phyloP scores from a whole-genome alignment of 345 rosid genomes.

The Sonneratia caseolaris region DNA sequence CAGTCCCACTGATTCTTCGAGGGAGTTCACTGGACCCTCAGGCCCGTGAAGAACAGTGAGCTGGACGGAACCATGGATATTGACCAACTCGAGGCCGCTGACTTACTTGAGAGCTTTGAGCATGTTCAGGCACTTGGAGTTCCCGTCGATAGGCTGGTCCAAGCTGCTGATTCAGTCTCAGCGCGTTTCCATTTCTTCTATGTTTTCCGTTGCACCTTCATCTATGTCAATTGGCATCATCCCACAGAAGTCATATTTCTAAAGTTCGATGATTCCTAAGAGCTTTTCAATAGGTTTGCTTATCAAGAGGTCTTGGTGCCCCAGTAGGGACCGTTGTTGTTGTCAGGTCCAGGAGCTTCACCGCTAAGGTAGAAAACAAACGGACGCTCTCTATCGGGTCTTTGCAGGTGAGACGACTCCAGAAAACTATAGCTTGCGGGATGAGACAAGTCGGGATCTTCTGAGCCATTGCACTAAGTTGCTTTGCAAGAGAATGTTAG shows the following conservation, averaged over 20 bases:
- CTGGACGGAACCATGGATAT: conserved; percentile 75
- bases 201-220: neutral
- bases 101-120: conserved; percentile 2
- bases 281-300: no score
- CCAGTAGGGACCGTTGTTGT: no score
- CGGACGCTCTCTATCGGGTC: no score
- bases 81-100: conserved; percentile 55
- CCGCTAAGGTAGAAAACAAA: no score
- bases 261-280: no score
- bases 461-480: conserved; percentile 68
- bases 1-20: conserved; percentile 15
- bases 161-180: conserved; percentile 85
- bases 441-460: conserved; percentile 85
- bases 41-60: conserved; percentile 57
- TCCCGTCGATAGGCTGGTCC: conserved; percentile 69
- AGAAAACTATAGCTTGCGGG: conserved; percentile 32
- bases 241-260: neutral
- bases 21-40: conserved; percentile 59
- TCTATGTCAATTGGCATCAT: neutral
- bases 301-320: no score
- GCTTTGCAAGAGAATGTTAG: conserved; percentile 52
- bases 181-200: conserved; percentile 21
- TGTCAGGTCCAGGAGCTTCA: no score
- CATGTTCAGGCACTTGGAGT: conserved; percentile 69
- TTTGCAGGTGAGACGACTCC: no score